Evolutionary conservation across 1,284 basidiomycete genomes (phyloP), one percentile per base, ranked within the genome.

Genomic region (Xerocomus subilludens): DNA sequence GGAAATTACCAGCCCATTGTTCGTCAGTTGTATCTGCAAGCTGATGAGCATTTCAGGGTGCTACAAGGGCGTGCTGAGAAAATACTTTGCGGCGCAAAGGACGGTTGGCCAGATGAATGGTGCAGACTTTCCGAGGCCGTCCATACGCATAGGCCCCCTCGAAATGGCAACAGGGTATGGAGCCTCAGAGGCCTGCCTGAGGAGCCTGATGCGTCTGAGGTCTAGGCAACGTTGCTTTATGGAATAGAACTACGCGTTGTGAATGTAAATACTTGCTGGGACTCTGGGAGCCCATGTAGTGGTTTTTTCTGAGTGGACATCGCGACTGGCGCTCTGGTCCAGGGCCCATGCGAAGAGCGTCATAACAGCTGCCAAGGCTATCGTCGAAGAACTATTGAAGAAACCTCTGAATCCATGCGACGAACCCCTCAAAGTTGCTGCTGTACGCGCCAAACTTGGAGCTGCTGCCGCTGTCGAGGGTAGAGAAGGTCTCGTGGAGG

Each of bases 401-500:
- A 88, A 88, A 45, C 86, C 88, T 8, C 83, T 93, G 75, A 91
- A 89, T 77, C 89, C 88, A 36, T n/a, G n/a, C n/a, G 94, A 96
- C 76, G 92, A 92, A 51, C 85, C 97, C 76, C 85, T 97, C 76
- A 92, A 93, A 87, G 89, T 89, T 78, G 96, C 97, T 23, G 85
- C 96, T 70, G 92, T 94, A 32, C 96, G 96, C 85, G 95, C 96
- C 77, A 96, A 94, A 85, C 97, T 98, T 82, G 86, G 89, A 68
- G 90, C 93, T 80, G 96, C 96, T 9, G 87, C 86, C 73, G 87
- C 89, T 67, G 79, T 90, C 38, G 97, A 98, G 79, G 88, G 86
- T 67, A 87, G 93, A 74, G 91, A 92, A n/a, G 93, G 93, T n/a
- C 80, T 94, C 36, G 83, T 93, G 38, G 87, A 89, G 62, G 84